These are phyloP conservation scores for Ascoidea asiatica DNA, from an alignment of 805 yeast genomes.

Conservation along the genomic window DNA sequence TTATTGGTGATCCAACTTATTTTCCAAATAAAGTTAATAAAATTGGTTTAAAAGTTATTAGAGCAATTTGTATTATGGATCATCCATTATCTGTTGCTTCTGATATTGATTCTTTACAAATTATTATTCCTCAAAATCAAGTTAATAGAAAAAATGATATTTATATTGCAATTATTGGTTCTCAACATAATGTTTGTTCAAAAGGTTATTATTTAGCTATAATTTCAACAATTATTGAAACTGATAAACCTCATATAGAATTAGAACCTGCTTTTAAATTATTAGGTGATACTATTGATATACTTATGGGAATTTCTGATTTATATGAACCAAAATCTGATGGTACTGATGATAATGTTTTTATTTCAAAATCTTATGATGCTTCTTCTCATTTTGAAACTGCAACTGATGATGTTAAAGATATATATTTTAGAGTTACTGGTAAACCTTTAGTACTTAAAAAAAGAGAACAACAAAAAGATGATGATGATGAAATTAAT, in stretches of 20 bases:
- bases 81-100: constrained; percentile 78
- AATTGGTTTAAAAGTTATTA: constrained; percentile 62
- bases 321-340: constrained; percentile 76
- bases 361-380: constrained; percentile 80
- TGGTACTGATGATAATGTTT: constrained; percentile 70
- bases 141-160: constrained; percentile 88
- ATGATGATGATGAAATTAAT: no score
- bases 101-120: constrained; percentile 81
- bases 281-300: constrained; percentile 60
- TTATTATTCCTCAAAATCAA: constrained; percentile 94
- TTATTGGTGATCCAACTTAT: constrained; percentile 95
- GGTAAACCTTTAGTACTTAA: constrained; percentile 86
- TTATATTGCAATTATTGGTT: constrained; percentile 81
- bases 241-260: constrained; percentile 70
- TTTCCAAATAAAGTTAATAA: constrained; percentile 73
- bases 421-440: constrained; percentile 78
- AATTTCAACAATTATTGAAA: constrained; percentile 87
- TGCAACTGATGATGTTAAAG: constrained; percentile 94
- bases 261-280: constrained; percentile 88
- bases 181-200: constrained; percentile 82
- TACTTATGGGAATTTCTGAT: constrained; percentile 89
- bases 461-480: constrained; percentile 57
- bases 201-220: constrained; percentile 86
- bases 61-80: constrained; percentile 80
- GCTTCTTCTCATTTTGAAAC: constrained; percentile 92